A percentile compares a stretch with the other conserved stretches of the same genome.
Evolutionary conservation across 1,284 basidiomycete species (phyloP).

Genomic region (Papiliotrema flavescens): DNA sequence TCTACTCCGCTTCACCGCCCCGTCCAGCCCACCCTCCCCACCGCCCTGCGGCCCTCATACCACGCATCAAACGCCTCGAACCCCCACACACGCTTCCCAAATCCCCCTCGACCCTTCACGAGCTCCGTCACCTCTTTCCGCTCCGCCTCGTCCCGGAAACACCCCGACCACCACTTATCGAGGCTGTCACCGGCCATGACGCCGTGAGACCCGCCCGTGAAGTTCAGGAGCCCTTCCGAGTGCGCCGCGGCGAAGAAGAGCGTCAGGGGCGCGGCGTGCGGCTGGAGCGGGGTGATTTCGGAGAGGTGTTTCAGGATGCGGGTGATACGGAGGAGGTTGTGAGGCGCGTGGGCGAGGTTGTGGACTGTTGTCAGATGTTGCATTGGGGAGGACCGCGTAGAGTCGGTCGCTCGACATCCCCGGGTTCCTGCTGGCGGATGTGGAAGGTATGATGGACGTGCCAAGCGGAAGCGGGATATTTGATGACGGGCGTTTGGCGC

Average conservation of each 20-base stretch:
- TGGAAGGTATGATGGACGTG: no score
- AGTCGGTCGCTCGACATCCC: no score
- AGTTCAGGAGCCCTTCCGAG: slow-evolving; percentile 56
- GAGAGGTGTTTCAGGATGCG: slow-evolving; percentile 72
- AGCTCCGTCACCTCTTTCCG: slow-evolving; percentile 59
- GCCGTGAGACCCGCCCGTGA: slow-evolving; percentile 37
- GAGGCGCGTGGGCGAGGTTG: slow-evolving; percentile 61
- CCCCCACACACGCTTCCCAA: slow-evolving; percentile 9
- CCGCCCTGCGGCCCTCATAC: neutral
- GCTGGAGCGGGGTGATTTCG: slow-evolving; percentile 51
- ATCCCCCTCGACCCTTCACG: slow-evolving; percentile 31
- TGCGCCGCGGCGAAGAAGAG: slow-evolving; percentile 68
- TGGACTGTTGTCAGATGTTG: slow-evolving; percentile 26
- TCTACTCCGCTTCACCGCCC: no score
- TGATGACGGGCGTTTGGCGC: no score
- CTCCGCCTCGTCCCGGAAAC: slow-evolving; percentile 60
- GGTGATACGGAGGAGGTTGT: slow-evolving; percentile 73
- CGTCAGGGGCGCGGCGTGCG: slow-evolving; percentile 63
- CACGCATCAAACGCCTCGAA: slow-evolving; percentile 22
- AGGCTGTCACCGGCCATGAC: slow-evolving; percentile 57
- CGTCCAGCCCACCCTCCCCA: neutral
- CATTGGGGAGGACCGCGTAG: no score
- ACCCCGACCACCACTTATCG: slow-evolving; percentile 74
- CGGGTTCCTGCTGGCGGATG: no score
- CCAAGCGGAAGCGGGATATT: no score